Base-by-base conservation (phyloP, 2,329 filamentous ascomycete genomes). In the Hypoxylon sp. region DNA sequence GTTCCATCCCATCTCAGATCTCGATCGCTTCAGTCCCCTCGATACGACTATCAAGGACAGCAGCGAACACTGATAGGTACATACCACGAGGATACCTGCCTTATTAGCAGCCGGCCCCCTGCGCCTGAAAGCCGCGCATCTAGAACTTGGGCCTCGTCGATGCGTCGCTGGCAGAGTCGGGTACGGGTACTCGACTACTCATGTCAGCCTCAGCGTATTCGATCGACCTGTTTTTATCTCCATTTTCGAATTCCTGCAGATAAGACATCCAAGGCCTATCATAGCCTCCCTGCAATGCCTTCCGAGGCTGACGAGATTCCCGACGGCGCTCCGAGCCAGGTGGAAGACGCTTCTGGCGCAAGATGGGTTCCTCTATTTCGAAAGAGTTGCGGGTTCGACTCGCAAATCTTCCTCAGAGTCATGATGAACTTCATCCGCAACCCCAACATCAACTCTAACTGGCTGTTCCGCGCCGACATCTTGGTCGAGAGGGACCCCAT, bases 401-500 rank as follows among this genome's bases (percentile, higher is more conserved):
- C 86, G 1, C 78, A 81, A 24, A 78, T 85, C 51, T 94, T 92
- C 71, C 75, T 80, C 57, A 74, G 81, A 35, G 87, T 90, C 46
- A 90, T 92, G 85, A 75, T 86, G 66, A 91, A 93, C 68, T 78
- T 93, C 54, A 83, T 94, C 63, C 83, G 83, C 65, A 93, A 94
- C 67, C 91, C 91, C 0, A 94, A 95, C 64, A 80, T 92, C 73
- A 92, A 91, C 63, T 90, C 89, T 0, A 86, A 83, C 13, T 90
- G 89, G 81, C 79, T 95, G 1, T 91, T 92, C 68, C 85, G 91
- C 24, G 91, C 90, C 42, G 90, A 95, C 68, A 86, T 94, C 21
- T 79, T 90, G 21, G 81, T 84, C 55, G 83, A 88, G 63, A 77
- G 74, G 58, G 72, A 77, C 73, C 46, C 72, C 3, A 68, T 71